Conservation (phyloP, 768 basidiomycete genomes). For the Boletales sp. region DNA sequence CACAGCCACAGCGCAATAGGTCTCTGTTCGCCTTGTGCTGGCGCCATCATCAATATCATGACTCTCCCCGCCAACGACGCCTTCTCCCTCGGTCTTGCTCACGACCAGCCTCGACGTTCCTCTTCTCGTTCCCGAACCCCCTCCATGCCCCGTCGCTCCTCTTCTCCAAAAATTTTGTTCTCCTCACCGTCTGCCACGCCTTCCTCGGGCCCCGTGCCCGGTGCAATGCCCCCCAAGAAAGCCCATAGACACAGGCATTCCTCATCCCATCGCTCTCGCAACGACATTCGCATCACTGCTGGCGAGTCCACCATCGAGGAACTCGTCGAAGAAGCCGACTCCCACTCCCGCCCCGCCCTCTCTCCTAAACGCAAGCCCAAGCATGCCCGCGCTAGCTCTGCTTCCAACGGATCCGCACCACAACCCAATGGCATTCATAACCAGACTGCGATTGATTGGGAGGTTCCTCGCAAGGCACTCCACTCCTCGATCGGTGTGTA, state of each 20-base stretch:
- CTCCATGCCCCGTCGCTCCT: constrained; percentile 37
- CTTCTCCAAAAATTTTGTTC: constrained; percentile 47
- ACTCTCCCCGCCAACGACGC: constrained; percentile 35
- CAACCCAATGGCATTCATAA: constrained; percentile 5
- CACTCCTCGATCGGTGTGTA: constrained; percentile 85
- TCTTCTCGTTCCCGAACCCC: constrained; percentile 22
- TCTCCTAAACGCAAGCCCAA: constrained; percentile 20
- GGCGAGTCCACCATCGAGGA: constrained; percentile 22
- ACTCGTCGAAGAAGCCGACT: constrained; percentile 21
- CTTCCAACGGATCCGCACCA: constrained; percentile 3
- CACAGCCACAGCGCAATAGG: constrained; percentile 17
- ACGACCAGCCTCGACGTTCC: constrained; percentile 32
- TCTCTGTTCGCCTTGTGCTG: background rate
- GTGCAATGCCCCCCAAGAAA: constrained; percentile 38
- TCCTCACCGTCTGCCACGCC: constrained; percentile 24
- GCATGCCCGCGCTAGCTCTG: constrained; percentile 8
- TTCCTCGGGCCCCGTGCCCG: constrained; percentile 15
- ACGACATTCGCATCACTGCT: constrained; percentile 4
- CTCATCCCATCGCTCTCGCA: constrained; percentile 25
- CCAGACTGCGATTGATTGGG: constrained; percentile 60
- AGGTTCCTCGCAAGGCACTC: constrained; percentile 83
- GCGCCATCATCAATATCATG: constrained; percentile 13
- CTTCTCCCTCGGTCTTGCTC: constrained; percentile 33
- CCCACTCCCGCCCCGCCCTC: constrained; percentile 9
- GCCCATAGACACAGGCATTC: constrained; percentile 20